Evolutionary conservation across 306 rosid species (phyloP).

Genomic region (Rosa multiflora): DNA sequence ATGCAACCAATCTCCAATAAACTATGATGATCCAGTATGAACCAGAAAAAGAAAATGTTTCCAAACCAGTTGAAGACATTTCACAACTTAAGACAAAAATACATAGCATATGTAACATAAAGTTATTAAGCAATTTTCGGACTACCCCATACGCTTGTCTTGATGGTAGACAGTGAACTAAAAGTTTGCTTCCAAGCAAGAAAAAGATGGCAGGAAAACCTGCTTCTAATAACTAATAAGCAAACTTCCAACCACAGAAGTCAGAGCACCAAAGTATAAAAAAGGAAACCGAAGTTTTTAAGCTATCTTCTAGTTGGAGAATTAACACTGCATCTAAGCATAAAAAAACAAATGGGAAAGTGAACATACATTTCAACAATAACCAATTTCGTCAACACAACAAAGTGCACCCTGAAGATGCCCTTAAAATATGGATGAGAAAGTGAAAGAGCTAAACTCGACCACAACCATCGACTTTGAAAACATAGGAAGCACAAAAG

Average conservation of each 20-base stretch:
- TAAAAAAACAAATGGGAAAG: background rate
- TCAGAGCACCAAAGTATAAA: background rate
- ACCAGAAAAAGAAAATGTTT: conserved; percentile 4
- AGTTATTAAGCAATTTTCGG: background rate
- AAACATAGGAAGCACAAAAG: background rate
- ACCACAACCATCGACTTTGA: background rate
- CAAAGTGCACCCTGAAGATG: background rate
- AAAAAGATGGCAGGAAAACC: background rate
- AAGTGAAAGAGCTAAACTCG: background rate
- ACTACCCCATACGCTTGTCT: background rate
- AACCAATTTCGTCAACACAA: background rate
- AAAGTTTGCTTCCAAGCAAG: background rate
- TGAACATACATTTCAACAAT: background rate
- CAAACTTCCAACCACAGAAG: background rate
- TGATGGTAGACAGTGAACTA: background rate
- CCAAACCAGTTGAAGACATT: conserved; percentile 13
- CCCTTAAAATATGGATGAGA: background rate
- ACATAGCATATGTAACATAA: background rate
- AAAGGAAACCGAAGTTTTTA: background rate
- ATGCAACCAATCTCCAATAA: conserved; percentile 22
- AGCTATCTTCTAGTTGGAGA: background rate
- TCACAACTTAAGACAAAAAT: background rate
- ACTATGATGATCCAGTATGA: background rate
- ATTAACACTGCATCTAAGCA: background rate
- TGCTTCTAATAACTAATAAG: background rate